These are phyloP conservation scores for Erysimum pusillum DNA, from an alignment of 441 rosid species.

Conservation along the genomic window DNA sequence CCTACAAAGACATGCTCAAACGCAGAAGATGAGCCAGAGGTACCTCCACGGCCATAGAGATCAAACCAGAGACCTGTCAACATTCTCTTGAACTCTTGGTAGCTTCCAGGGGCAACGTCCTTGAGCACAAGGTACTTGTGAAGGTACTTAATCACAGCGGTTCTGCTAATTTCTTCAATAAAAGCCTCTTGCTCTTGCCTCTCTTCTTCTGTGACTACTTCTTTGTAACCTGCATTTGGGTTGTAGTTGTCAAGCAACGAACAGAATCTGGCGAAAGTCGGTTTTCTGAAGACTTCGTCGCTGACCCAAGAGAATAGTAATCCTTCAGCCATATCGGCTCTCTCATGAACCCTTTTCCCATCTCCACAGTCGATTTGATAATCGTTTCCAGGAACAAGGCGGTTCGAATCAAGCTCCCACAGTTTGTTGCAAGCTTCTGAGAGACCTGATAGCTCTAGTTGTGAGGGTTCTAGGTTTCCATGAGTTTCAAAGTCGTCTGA, in stretches of 20 bases:
- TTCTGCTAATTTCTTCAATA: slow-evolving; percentile 93
- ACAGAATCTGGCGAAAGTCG: slow-evolving; percentile 85
- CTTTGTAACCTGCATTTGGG: slow-evolving; percentile 78
- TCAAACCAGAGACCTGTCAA: slow-evolving; percentile 83
- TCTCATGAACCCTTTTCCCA: slow-evolving; percentile 81
- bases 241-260: slow-evolving; percentile 95
- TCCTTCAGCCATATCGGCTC: slow-evolving; percentile 83
- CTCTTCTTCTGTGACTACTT: slow-evolving; percentile 86
- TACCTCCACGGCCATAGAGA: slow-evolving; percentile 87
- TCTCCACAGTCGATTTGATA: slow-evolving; percentile 92
- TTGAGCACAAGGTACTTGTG: slow-evolving; percentile 70
- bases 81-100: slow-evolving; percentile 73
- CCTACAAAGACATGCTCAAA: slow-evolving; percentile 99
- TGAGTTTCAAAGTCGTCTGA: slow-evolving; percentile 62
- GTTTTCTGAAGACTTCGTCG: slow-evolving; percentile 72
- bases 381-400: slow-evolving; percentile 82
- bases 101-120: slow-evolving; percentile 67
- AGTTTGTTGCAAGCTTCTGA: slow-evolving; percentile 87
- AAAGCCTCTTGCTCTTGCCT: slow-evolving; percentile 91
- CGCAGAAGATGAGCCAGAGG: slow-evolving; percentile 86
- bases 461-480: slow-evolving; percentile 59
- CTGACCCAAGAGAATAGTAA: slow-evolving; percentile 70
- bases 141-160: slow-evolving; percentile 84
- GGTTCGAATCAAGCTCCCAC: slow-evolving; percentile 88
- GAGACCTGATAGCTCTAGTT: slow-evolving; percentile 77